Evolutionary conservation across 2,329 filamentous ascomycete species (phyloP).

Genomic region (Diplodia intermedia): DNA sequence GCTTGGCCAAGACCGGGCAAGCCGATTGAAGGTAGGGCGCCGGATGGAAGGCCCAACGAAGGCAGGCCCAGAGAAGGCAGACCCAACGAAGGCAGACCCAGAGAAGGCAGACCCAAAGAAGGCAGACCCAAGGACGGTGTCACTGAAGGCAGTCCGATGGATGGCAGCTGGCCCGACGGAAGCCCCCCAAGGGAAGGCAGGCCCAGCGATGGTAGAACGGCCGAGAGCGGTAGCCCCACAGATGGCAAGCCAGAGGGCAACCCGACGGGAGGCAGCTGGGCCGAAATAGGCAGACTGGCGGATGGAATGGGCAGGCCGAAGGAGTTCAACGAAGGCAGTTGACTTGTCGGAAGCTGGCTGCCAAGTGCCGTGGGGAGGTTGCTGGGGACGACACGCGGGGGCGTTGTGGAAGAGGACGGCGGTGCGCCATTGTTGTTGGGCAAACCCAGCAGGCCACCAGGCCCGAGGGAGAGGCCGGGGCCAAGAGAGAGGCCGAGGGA

Average conservation of each 20-base stretch:
- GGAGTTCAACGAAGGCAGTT: neutral
- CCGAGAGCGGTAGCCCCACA: too few species aligned
- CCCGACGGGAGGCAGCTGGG: too few species aligned
- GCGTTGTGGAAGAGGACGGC: neutral
- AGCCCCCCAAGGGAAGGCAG: too few species aligned
- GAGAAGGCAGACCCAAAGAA: too few species aligned
- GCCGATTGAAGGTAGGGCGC: neutral
- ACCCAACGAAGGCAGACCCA: neutral
- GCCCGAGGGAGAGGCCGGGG: too few species aligned
- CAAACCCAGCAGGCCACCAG: too few species aligned
- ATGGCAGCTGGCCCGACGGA: neutral
- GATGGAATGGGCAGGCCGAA: too few species aligned
- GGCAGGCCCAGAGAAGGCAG: neutral
- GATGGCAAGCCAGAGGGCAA: too few species aligned
- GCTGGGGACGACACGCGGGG: neutral
- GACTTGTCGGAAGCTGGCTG: neutral
- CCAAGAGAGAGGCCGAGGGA: too few species aligned
- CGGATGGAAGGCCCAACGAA: neutral
- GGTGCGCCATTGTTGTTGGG: neutral
- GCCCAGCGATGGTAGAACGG: too few species aligned
- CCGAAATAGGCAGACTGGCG: too few species aligned
- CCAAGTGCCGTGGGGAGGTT: neutral
- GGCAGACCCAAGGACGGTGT: neutral
- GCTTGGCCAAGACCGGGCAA: neutral
- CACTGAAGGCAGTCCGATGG: neutral